Percentiles rank a stretch among this genome's conserved stretches.
Evolutionary conservation across 305 asterid species (phyloP).

Genomic region (Rubia tinctorum): DNA sequence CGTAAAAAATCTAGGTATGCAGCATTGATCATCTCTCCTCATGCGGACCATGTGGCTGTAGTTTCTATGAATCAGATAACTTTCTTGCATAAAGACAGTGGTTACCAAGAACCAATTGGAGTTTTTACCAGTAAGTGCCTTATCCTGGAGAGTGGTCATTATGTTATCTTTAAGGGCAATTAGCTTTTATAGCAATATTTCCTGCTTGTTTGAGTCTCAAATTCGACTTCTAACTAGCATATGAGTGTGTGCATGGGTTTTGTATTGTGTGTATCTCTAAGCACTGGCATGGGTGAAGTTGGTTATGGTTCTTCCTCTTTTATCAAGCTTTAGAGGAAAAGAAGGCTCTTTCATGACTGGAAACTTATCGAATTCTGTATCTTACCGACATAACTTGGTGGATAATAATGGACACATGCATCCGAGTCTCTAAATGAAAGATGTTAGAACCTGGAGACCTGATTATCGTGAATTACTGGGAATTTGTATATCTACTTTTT

Average conservation of each 20-base stretch:
- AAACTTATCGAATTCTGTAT: neutral
- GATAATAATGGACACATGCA: neutral
- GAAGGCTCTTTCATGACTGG: neutral
- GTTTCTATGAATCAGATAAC: slow-evolving; percentile 76
- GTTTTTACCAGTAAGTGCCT: slow-evolving; percentile 61
- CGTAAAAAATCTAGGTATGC: slow-evolving; percentile 50
- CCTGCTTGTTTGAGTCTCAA: neutral
- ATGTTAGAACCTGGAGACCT: neutral
- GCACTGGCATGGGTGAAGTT: slow-evolving; percentile 1
- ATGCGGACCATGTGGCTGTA: slow-evolving; percentile 83
- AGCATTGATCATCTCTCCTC: slow-evolving; percentile 73
- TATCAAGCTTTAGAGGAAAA: neutral
- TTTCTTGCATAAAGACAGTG: slow-evolving; percentile 70
- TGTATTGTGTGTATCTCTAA: neutral
- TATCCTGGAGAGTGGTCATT: neutral
- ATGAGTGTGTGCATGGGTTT: neutral
- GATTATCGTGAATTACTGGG: neutral
- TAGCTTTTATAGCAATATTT: neutral
- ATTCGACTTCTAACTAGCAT: neutral
- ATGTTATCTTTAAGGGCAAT: neutral
- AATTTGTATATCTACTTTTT: neutral
- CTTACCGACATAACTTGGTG: neutral
- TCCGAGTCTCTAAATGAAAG: neutral
- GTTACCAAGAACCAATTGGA: slow-evolving; percentile 84
- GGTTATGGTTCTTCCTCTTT: neutral